Base-by-base conservation (phyloP, 2,329 filamentous ascomycete species). In the Hirsutella rhossiliensis region DNA sequence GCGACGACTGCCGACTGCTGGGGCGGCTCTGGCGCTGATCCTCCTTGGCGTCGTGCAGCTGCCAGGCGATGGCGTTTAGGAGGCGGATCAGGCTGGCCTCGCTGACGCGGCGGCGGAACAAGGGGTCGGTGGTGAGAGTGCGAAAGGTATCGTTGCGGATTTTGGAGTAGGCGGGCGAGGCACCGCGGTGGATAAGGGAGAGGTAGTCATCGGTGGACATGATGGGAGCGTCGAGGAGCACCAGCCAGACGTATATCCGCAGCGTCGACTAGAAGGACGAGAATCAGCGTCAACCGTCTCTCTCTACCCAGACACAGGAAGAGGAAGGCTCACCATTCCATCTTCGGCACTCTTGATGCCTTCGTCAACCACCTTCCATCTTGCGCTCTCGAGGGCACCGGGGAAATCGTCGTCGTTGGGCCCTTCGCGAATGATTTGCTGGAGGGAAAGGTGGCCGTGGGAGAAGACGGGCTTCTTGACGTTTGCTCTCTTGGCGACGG, bases 71-170 rank as follows among this genome's bases (percentile, higher is more conserved):
- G 20, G 92, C 92, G 61, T 98, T 98, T 46, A 98, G 77, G 5
- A 98, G 76, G 12, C 92, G 85, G 48, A 95, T 97, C 37, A 98
- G 69, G 62, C 86, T 94, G 48, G 94, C 94, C 64, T 98, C 92
- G 46, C 87, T 95, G 47, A 98, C 92, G 46, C 90, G 84, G 29
- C 92, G 81, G 48, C 92, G 86, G 71, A 97, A 98, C 31, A 98
- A 78, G n/a, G 90, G 89, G 57, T 98, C 92, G 42, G 90, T 96
- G 29, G 92, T 92, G 44, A 98, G 73, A 1, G 92, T 98, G 54
- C 92, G 87, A 63, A 97, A 97, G 36, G 92, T 96, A 63, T 98
- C 92, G 65, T 98, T 96, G 61, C 89, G 86, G 59, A 98, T 98
- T 68, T 98, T 98, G 56, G 87, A 80, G 67, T 98, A 95, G 39